These are phyloP conservation scores for Suillus subluteus DNA, from an alignment of 768 basidiomycete genomes.

Conservation along the genomic window DNA sequence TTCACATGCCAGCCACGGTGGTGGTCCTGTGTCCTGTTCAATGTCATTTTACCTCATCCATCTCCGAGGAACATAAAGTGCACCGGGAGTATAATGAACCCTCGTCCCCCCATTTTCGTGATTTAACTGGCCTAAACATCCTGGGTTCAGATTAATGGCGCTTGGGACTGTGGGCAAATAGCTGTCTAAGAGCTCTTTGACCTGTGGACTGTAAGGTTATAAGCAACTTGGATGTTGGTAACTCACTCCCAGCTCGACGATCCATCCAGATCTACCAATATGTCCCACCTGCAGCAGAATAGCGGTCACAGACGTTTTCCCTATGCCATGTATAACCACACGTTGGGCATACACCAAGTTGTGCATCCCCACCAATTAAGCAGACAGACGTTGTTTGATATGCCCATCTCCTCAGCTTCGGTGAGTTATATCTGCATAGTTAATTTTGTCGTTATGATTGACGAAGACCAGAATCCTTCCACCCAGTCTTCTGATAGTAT, in stretches of 20 bases:
- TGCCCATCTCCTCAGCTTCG: background rate
- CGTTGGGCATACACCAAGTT: background rate
- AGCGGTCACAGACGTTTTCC: background rate
- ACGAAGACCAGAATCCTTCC: background rate
- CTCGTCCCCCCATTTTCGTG: background rate
- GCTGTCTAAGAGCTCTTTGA: background rate
- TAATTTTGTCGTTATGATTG: background rate
- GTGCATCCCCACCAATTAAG: background rate
- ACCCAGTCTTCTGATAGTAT: background rate
- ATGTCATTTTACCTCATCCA: background rate
- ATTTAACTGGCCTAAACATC: background rate
- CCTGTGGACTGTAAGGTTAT: background rate
- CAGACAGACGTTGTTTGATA: background rate
- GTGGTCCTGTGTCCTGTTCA: background rate
- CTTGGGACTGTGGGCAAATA: background rate
- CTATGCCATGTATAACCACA: background rate
- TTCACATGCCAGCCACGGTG: background rate
- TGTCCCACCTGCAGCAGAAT: background rate
- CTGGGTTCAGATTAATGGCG: background rate
- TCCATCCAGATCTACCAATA: background rate
- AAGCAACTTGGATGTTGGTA: no score
- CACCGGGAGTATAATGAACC: background rate
- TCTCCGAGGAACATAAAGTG: background rate
- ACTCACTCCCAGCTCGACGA: background rate
- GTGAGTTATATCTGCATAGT: background rate